Evolutionary conservation across 768 basidiomycete species (phyloP).

Genomic region (Auriscalpium orientale): DNA sequence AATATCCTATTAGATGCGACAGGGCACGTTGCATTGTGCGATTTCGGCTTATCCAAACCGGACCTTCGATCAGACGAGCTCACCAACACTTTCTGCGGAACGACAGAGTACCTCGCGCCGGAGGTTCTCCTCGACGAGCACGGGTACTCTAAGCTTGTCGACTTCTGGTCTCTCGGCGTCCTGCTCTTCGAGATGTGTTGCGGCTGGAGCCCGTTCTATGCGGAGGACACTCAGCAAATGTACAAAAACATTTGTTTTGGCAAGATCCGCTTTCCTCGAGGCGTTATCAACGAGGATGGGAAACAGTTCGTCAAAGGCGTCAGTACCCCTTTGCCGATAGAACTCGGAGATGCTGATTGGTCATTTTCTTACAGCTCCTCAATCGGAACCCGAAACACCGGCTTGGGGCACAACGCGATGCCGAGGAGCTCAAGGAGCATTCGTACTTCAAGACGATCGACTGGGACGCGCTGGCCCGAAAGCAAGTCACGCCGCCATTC

Average conservation of each 20-base stretch:
- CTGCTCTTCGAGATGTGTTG: conserved; percentile 99
- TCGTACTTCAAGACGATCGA: conserved; percentile 89
- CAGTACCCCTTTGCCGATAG: conserved; percentile 27
- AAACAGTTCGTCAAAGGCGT: conserved; percentile 99
- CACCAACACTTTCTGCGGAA: conserved; percentile 99
- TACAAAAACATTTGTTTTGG: conserved; percentile 99
- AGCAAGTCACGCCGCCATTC: conserved; percentile 94
- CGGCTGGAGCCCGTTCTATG: conserved; percentile 99
- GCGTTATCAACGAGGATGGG: conserved; percentile 94
- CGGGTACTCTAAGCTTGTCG: conserved; percentile 96
- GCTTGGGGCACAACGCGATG: conserved; percentile 83
- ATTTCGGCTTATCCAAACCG: conserved; percentile 96
- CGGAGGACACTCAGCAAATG: conserved; percentile 99
- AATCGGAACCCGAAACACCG: conserved; percentile 99
- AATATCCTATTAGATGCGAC: conserved; percentile 98
- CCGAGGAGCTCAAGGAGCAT: conserved; percentile 93
- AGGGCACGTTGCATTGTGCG: conserved; percentile 96
- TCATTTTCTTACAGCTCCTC: conserved; percentile 55
- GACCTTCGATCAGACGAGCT: conserved; percentile 89
- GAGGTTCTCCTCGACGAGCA: conserved; percentile 98
- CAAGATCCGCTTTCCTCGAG: conserved; percentile 96
- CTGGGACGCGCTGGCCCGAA: conserved; percentile 79
- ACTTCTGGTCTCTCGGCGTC: conserved; percentile 97
- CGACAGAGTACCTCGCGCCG: conserved; percentile 96
- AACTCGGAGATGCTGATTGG: conserved; percentile 1